Base-by-base conservation (phyloP, 257 asterid genomes). In the Buddleja alternifolia region DNA sequence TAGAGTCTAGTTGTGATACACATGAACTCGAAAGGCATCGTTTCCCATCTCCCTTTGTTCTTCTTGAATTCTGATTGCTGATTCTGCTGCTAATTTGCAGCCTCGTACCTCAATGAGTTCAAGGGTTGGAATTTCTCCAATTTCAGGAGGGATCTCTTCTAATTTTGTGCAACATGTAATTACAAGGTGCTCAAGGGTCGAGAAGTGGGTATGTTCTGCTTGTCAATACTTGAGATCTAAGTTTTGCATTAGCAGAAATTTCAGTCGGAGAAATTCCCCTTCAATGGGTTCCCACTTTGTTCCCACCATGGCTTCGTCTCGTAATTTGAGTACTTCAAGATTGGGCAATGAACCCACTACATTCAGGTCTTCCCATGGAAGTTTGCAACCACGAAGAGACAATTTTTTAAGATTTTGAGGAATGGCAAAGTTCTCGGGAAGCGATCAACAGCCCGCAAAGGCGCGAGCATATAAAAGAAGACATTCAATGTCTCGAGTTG, bases 91-190 rank as follows among this genome's bases (percentile, higher is more conserved):
- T n/a, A n/a, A n/a, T n/a, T n/a, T n/a, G n/a, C n/a, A n/a, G n/a
- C n/a, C n/a, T n/a, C n/a, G n/a, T n/a, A 73, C 41, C 67, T 68
- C 66, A 11, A 74, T 66, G 36, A 51, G 14, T 16, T 53, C 10
- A 32, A 75, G 72, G 0, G 76, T 75, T n/a, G 71, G 41, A 14
- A 69, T 63, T 2, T 76, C 73, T 14, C 74, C 77, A 6, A 71
- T 42, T 4, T 15, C 62, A 15, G n/a, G 3, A 0, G 81, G 81
- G 12, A 76, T 66, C 67, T 48, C 66, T 17, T 12, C 25, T 17
- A 75, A 65, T 3, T 4, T 23, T 0, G 4, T 0, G 61, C 80
- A 70, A 4, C 4, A 0, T 0, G 15, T 4, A 4, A 69, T 34
- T 12, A 37, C 1, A 6, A 75, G 6, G 48, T 15, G 67, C 45